Evolutionary conservation across 139 green algal genomes (phyloP), one percentile per base, ranked within the genome.

Genomic region (Picochlorum sp.): DNA sequence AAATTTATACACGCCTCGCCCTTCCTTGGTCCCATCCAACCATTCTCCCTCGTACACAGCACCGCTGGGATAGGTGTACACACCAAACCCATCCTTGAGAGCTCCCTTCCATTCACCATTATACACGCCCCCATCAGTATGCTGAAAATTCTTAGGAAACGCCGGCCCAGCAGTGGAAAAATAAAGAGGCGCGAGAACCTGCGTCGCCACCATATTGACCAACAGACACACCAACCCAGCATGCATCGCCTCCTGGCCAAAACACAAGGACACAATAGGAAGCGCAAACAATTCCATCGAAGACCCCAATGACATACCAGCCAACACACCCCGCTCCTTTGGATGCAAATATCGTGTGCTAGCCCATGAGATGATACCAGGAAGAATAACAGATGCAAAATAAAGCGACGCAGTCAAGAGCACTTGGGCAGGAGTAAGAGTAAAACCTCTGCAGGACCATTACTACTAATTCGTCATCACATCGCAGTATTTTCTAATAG

Each of bases 31-130:
- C 52, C 90, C 90, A 73, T 84, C 73, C 10, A 70, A 64, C 88
- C 88, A 95, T 70, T 91, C 45, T 28, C 72, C 88, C 69, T 89
- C 79, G 52, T 95, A 95, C 9, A 66, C 70, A 1, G 83, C 86
- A 7, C 83, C 83, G 28, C 79, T 81, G 23, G 77, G 57, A 47
- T 92, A 92, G 15, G 55, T 75, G 79, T 95, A 95, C 18, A 76
- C 62, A 13, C 87, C 87, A 13, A 87, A 61, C 0, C 87, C 87
- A 50, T 92, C 74, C 68, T 95, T 95, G 8, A 68, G 65, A 49
- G 79, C 57, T 9, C 84, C 87, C 47, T 73, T 55, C 86, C 86
- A 92, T 70, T 93, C 78, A 0, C 87, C 87, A 10, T 79, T 71
- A 76, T 93, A 95, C 21, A 47, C 66, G 9, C 86, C 84, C 4